These are phyloP conservation scores for Rhizopus arrhizus DNA, from an alignment of 371 early-diverging fungal species.

Conservation along the genomic window DNA sequence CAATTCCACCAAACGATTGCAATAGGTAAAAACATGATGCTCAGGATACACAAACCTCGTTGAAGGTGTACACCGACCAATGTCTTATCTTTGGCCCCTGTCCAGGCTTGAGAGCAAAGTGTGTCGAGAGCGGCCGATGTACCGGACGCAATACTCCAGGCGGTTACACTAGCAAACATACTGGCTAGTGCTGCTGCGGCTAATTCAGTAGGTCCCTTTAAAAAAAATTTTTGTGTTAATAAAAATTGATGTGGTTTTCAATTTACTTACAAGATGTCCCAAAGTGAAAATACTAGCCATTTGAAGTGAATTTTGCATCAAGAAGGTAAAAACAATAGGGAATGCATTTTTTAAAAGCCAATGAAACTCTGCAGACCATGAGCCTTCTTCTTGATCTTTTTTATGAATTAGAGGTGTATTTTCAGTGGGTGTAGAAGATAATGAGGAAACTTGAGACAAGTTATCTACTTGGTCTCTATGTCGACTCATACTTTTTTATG, in stretches of 20 bases:
- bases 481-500: constrained; percentile 12
- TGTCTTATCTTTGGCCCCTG: constrained; percentile 69
- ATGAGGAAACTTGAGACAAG: constrained; percentile 23
- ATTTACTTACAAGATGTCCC: constrained; percentile 57
- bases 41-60: constrained; percentile 73
- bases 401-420: constrained; percentile 26
- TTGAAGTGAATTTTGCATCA: constrained; percentile 63
- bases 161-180: constrained; percentile 81
- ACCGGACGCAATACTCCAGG: constrained; percentile 71
- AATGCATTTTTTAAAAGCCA: constrained; percentile 50
- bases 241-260: neutral
- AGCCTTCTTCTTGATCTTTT: constrained; percentile 10
- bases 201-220: constrained; percentile 65
- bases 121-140: constrained; percentile 83
- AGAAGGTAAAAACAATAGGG: constrained; percentile 58
- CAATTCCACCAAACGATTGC: constrained; percentile 76
- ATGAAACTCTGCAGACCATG: constrained; percentile 23
- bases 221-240: neutral
- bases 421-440: constrained; percentile 33
- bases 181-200: constrained; percentile 74
- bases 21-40: constrained; percentile 70
- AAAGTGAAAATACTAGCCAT: constrained; percentile 59
- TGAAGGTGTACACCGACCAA: constrained; percentile 83
- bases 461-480: constrained; percentile 11
- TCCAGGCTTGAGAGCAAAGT: constrained; percentile 85